Base-by-base conservation (phyloP, 2,329 filamentous ascomycete species). In the Fusarium nodosum region DNA sequence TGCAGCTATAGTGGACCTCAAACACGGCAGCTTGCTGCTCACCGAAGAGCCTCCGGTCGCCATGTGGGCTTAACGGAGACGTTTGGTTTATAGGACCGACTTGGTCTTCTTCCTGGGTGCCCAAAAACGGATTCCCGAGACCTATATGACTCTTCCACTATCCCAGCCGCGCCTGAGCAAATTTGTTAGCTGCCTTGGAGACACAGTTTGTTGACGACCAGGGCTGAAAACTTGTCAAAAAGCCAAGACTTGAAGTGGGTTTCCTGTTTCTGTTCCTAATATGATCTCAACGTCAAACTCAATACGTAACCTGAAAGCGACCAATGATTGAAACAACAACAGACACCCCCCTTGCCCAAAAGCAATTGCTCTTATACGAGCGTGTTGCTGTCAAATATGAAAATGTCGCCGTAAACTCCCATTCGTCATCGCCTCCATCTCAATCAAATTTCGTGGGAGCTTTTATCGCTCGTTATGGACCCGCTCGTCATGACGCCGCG, bases 1-100 rank as follows among this genome's bases (percentile, higher is more conserved):
- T 62, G 55, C 66, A 71, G 63, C 67, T 56, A 51, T 36, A 59
- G 68, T 71, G 64, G 64, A 66, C 55, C 68, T 57, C 53, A 54
- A 50, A 48, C 41, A 31, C 67, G 46, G 59, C 51, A 56, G 56
- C 58, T 60, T 64, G 60, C 55, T 56, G 69, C 59, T 63, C 67
- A 64, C 72, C 72, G 72, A 74, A 74, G 72, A 74, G 72, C 72
- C 72, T 73, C 72, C 72, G 71, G 65, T 45, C 22, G 22, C 68
- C 68, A 74, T 73, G 72, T 74, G 72, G 72, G 66, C 48, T 72
- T 60, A 56, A 65, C 56, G 59, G 60, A 58, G 59, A 54, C 59
- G 41, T 52, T 50, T 60, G 46, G 56, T 61, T 56, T 68, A 71
- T 71, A 71, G 68, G 68, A 63, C 68, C 68, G 68, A 71, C 61